Percentiles rank a stretch among this genome's conserved stretches.
phyloP scores from a whole-genome alignment of 768 basidiomycete species.

The Austroboletus eburneus region DNA sequence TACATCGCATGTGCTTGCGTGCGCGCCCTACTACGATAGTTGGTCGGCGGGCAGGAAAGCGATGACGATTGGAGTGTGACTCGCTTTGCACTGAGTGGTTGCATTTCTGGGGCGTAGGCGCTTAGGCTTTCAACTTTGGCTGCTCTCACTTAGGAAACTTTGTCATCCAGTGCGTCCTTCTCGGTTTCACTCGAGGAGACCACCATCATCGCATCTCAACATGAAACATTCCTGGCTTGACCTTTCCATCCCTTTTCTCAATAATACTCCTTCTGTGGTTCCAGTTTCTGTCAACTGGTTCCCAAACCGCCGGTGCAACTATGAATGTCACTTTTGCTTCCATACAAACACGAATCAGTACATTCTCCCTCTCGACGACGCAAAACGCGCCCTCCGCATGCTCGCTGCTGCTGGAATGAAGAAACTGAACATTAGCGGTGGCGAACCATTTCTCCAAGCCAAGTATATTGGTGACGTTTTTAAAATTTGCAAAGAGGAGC shows the following conservation, averaged over 20 bases:
- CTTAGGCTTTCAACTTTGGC: no score
- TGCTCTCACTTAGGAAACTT: no score
- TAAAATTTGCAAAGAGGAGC: constrained; percentile 35
- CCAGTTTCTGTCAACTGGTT: constrained; percentile 29
- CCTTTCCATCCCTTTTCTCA: constrained; percentile 15
- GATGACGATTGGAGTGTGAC: no score
- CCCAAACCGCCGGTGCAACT: constrained; percentile 30
- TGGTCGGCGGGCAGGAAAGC: no score
- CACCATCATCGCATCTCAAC: not conserved
- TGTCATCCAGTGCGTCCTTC: no score
- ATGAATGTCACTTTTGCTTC: constrained; percentile 39
- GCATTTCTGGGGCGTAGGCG: no score
- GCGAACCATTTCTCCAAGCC: constrained; percentile 37
- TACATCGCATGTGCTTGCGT: no score
- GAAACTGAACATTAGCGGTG: constrained; percentile 36
- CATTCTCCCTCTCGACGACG: constrained; percentile 35
- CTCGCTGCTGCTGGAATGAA: constrained; percentile 33
- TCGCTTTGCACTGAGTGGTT: no score
- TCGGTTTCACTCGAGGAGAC: no score
- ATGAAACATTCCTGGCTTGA: constrained; percentile 17
- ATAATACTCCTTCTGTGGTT: constrained; percentile 1
- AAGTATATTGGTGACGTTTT: constrained; percentile 37
- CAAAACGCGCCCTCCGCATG: constrained; percentile 31
- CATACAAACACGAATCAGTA: constrained; percentile 35
- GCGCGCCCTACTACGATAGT: no score